Evolutionary conservation across 2,329 filamentous ascomycete genomes (phyloP).

Genomic region (Aaosphaeria arxii): DNA sequence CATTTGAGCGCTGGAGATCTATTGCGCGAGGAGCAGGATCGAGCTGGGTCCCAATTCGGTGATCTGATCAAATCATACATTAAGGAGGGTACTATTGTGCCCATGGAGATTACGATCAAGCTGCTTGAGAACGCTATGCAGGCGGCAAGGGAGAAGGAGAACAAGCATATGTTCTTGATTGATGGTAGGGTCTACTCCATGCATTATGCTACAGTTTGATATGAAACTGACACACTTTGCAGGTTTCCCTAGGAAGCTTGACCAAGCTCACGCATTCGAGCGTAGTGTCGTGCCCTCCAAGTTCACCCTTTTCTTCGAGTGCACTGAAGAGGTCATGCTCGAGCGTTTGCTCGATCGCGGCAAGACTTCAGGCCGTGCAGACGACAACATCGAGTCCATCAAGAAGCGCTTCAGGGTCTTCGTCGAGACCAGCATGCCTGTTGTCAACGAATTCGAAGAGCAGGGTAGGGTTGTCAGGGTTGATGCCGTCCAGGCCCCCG

Average conservation of each 20-base stretch:
- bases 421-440: constrained; percentile 95
- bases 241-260: constrained; percentile 94
- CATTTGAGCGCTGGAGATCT: constrained; percentile 94
- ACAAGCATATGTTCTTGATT: constrained; percentile 70
- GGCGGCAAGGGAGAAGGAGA: constrained; percentile 57
- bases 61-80: constrained; percentile 92
- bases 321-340: constrained; percentile 86
- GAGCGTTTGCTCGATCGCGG: constrained; percentile 79
- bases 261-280: constrained; percentile 94
- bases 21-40: constrained; percentile 87
- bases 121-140: constrained; percentile 92
- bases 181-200: constrained; percentile 47
- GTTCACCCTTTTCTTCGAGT: constrained; percentile 92
- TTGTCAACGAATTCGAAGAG: constrained; percentile 78
- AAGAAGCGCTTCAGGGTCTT: constrained; percentile 95
- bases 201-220: not conserved
- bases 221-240: not conserved
- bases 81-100: constrained; percentile 90
- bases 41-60: constrained; percentile 82
- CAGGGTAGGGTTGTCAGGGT: constrained; percentile 79
- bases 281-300: constrained; percentile 77
- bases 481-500: constrained; percentile 65
- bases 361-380: constrained; percentile 84
- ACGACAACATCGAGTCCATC: constrained; percentile 95
- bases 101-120: constrained; percentile 97